Percentiles rank a stretch among this genome's conserved stretches.
These are phyloP conservation scores for Mariannaea elegans DNA, from an alignment of 2,329 filamentous ascomycete genomes.

Conservation along the genomic window DNA sequence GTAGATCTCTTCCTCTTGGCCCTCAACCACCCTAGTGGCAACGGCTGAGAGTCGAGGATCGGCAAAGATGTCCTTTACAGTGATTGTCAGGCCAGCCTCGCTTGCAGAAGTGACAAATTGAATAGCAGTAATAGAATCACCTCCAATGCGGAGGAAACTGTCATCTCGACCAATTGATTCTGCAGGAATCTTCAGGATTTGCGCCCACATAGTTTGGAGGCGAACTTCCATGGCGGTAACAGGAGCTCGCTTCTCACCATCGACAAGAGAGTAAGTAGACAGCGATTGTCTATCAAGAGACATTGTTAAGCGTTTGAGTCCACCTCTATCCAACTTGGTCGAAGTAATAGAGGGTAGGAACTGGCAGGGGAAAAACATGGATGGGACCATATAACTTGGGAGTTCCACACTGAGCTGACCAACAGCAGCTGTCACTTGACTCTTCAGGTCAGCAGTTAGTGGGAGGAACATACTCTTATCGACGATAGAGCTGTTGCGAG, in stretches of 20 bases:
- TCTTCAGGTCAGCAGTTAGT: neutral
- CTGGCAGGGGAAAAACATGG: no score
- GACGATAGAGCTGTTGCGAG: slow-evolving; percentile 32
- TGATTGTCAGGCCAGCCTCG: no score
- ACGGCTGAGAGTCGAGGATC: no score
- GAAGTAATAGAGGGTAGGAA: no score
- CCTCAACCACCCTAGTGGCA: neutral
- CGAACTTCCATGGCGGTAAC: slow-evolving; percentile 2
- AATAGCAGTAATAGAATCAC: no score
- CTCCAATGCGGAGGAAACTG: no score
- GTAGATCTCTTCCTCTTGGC: neutral
- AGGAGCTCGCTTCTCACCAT: neutral
- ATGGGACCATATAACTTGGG: no score
- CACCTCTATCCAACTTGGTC: slow-evolving; percentile 23
- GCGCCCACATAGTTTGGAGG: slow-evolving; percentile 47
- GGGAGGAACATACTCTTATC: neutral
- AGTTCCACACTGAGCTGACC: no score
- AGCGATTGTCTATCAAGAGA: slow-evolving; percentile 11
- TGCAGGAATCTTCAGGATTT: slow-evolving; percentile 38
- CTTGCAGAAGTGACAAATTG: no score
- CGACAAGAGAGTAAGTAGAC: slow-evolving; percentile 13
- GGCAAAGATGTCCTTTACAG: no score
- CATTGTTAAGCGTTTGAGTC: slow-evolving; percentile 6
- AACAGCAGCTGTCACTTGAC: neutral
- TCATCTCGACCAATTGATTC: slow-evolving; percentile 25